phyloP scores from a whole-genome alignment of 257 asterid genomes.

The Solanum pinnatisectum region DNA sequence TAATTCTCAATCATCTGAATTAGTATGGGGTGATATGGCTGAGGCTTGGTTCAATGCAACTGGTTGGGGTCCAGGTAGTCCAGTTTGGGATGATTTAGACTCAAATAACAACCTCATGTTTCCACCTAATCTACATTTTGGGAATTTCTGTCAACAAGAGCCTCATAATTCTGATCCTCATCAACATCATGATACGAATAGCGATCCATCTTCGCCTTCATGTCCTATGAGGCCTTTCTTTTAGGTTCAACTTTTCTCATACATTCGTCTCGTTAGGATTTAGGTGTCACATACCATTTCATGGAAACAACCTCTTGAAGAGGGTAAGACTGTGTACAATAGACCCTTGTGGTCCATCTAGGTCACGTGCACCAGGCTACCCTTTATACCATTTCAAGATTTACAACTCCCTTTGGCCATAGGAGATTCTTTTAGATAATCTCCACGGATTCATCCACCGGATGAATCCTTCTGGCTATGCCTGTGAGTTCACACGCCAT shows the following conservation, averaged over 20 bases:
- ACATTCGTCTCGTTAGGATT: background rate
- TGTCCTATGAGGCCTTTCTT: slow-evolving; percentile 32
- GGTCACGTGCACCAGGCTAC: background rate
- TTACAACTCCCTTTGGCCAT: background rate
- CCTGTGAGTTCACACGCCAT: background rate
- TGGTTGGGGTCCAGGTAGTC: slow-evolving; percentile 86
- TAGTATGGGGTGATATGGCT: slow-evolving; percentile 70
- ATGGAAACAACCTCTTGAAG: background rate
- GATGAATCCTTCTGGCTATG: background rate
- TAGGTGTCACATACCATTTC: background rate
- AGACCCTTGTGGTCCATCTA: background rate
- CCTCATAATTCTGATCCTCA: slow-evolving; percentile 19
- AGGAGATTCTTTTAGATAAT: background rate
- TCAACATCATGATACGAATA: slow-evolving; percentile 14
- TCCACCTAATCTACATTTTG: slow-evolving; percentile 58
- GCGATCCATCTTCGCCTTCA: slow-evolving; percentile 26
- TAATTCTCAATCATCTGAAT: slow-evolving; percentile 35
- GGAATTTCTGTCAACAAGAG: slow-evolving; percentile 25
- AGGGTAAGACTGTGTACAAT: background rate
- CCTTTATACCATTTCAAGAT: background rate
- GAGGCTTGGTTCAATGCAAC: slow-evolving; percentile 58
- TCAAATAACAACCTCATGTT: slow-evolving; percentile 40
- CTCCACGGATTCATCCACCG: background rate
- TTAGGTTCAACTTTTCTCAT: background rate
- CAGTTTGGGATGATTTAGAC: slow-evolving; percentile 83